phyloP scores from a whole-genome alignment of 768 basidiomycete genomes.

The Amanita pallidorosea region DNA sequence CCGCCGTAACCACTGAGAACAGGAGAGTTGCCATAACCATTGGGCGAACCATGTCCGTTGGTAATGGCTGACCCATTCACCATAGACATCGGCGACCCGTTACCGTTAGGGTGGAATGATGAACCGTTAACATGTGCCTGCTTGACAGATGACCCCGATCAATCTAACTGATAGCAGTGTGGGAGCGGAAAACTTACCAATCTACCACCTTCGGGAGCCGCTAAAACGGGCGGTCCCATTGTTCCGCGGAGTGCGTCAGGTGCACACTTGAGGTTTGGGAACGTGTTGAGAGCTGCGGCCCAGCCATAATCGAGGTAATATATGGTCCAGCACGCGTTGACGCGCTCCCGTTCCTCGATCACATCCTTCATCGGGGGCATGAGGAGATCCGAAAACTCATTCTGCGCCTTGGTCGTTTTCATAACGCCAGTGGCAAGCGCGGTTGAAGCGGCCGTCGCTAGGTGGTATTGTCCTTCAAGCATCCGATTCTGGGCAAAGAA shows the following conservation, averaged over 20 bases:
- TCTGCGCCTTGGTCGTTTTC: slow-evolving; percentile 16
- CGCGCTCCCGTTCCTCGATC: slow-evolving; percentile 26
- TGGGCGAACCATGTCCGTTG: background rate
- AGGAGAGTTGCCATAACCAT: background rate
- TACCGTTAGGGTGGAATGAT: slow-evolving; percentile 1
- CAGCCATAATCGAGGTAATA: slow-evolving; percentile 25
- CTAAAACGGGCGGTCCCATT: background rate
- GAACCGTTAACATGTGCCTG: slow-evolving; percentile 1
- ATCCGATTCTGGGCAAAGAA: slow-evolving; percentile 40
- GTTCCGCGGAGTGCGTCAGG: slow-evolving; percentile 5
- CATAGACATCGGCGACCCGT: background rate
- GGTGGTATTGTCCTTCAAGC: slow-evolving; percentile 34
- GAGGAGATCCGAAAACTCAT: slow-evolving; percentile 6
- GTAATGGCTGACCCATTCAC: background rate
- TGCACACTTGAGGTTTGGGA: slow-evolving; percentile 3
- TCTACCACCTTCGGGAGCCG: background rate
- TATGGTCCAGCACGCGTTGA: slow-evolving; percentile 26
- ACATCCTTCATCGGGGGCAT: slow-evolving; percentile 18
- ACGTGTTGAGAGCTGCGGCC: slow-evolving; percentile 29
- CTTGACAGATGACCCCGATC: background rate
- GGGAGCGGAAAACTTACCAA: background rate
- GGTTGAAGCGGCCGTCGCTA: slow-evolving; percentile 23
- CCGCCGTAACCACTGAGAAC: background rate
- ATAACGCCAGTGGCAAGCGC: slow-evolving; percentile 27
- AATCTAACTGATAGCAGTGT: background rate